phyloP scores from a whole-genome alignment of 1,139 yeast genomes.

The Lodderomyces beijingensis region DNA sequence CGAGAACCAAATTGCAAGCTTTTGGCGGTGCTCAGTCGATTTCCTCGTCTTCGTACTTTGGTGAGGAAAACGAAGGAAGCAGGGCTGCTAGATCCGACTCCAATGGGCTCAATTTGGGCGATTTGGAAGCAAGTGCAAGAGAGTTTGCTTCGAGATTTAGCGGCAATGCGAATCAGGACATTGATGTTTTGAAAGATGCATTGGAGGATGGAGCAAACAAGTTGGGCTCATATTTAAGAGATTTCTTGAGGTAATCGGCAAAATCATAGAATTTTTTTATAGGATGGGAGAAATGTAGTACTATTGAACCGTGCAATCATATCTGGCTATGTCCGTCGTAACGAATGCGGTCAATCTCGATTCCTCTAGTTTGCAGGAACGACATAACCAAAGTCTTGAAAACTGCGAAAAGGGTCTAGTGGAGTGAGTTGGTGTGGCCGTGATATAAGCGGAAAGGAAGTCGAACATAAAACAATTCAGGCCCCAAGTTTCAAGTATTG shows the following conservation, averaged over 20 bases:
- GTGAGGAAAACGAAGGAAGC: slow-evolving; percentile 62
- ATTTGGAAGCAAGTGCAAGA: slow-evolving; percentile 55
- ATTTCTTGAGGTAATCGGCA: slow-evolving; percentile 53
- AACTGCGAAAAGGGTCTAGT: too few relatives aligned
- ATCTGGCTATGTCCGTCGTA: too few relatives aligned
- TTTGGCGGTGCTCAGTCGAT: slow-evolving; percentile 87
- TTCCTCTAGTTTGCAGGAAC: too few relatives aligned
- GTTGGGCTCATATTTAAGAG: slow-evolving; percentile 79
- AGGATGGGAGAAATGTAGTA: neutral
- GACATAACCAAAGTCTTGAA: too few relatives aligned
- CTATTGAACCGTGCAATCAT: too few relatives aligned
- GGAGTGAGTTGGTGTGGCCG: too few relatives aligned
- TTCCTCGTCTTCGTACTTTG: slow-evolving; percentile 89
- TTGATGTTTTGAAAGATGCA: slow-evolving; percentile 86
- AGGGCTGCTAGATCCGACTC: slow-evolving; percentile 20
- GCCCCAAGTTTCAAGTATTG: too few relatives aligned
- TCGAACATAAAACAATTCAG: too few relatives aligned
- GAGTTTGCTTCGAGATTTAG: slow-evolving; percentile 67
- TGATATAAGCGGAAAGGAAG: too few relatives aligned
- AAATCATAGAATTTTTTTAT: too few relatives aligned
- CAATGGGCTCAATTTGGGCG: slow-evolving; percentile 21
- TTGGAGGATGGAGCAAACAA: slow-evolving; percentile 91
- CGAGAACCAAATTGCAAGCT: slow-evolving; percentile 68
- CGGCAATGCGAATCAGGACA: slow-evolving; percentile 80
- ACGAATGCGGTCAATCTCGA: slow-evolving; percentile 1